phyloP scores from a whole-genome alignment of 2,329 filamentous ascomycete genomes.

The Neonectria sp. region DNA sequence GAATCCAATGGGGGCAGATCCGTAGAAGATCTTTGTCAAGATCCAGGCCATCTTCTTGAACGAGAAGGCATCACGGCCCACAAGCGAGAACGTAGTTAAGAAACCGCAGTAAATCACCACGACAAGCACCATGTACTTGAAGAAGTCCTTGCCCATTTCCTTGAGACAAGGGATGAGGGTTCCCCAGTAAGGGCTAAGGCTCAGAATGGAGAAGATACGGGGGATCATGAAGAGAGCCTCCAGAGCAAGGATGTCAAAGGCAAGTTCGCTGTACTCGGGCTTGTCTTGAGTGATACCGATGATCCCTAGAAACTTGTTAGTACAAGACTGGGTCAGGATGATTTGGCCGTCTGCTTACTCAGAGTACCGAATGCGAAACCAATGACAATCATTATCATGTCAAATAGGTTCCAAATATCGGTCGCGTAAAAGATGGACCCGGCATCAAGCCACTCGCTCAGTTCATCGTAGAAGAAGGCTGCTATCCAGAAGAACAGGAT shows the following conservation, averaged over 20 bases:
- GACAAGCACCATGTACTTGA: conserved; percentile 87
- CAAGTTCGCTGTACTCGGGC: conserved; percentile 77
- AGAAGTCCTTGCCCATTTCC: conserved; percentile 94
- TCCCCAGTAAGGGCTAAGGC: conserved; percentile 91
- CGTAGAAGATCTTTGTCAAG: conserved; percentile 86
- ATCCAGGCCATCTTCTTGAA: conserved; percentile 81
- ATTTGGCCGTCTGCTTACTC: conserved; percentile 66
- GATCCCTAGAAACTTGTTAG: conserved; percentile 48
- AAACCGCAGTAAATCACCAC: conserved; percentile 90
- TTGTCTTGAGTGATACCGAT: conserved; percentile 65
- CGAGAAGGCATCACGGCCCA: conserved; percentile 79
- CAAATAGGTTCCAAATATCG: conserved; percentile 86
- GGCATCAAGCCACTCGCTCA: conserved; percentile 88
- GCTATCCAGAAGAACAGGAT: conserved; percentile 89
- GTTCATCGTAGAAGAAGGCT: conserved; percentile 89
- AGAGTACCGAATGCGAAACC: conserved; percentile 79
- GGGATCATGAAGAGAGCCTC: conserved; percentile 93
- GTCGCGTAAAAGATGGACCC: conserved; percentile 88
- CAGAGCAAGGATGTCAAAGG: conserved; percentile 91
- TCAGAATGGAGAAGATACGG: conserved; percentile 88
- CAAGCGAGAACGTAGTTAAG: conserved; percentile 85
- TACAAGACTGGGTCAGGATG: neutral
- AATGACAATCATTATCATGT: conserved; percentile 81
- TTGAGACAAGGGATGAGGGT: conserved; percentile 91
- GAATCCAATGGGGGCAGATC: conserved; percentile 82